phyloP scores from a whole-genome alignment of 768 basidiomycete genomes.

The Lactarius trivialis region DNA sequence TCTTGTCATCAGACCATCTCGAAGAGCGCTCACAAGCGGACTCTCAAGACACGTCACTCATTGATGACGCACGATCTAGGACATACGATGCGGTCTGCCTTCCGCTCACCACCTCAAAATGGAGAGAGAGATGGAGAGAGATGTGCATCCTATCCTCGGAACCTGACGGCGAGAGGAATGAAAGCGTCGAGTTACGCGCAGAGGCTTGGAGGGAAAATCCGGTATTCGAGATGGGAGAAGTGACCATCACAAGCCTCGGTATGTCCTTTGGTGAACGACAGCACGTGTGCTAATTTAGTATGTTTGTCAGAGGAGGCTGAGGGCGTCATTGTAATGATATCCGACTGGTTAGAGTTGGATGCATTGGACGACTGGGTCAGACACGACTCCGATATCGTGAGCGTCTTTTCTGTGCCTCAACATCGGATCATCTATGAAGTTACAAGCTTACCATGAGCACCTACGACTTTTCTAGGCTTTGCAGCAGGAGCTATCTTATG shows the following conservation, averaged over 20 bases:
- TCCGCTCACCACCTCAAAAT: conserved; percentile 83
- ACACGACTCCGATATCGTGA: conserved; percentile 91
- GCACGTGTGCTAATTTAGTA: neutral
- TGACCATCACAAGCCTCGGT: conserved; percentile 88
- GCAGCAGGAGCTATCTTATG: conserved; percentile 87
- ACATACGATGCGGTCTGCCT: conserved; percentile 74
- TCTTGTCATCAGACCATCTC: conserved; percentile 15
- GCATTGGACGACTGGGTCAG: conserved; percentile 89
- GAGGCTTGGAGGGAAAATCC: conserved; percentile 86
- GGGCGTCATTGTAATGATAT: conserved; percentile 65
- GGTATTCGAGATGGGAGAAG: conserved; percentile 73
- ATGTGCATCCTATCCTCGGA: conserved; percentile 72
- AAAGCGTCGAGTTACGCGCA: conserved; percentile 52
- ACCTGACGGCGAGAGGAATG: conserved; percentile 33
- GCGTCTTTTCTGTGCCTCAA: conserved; percentile 28
- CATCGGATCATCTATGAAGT: neutral
- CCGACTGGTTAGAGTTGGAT: conserved; percentile 95
- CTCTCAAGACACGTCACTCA: conserved; percentile 34
- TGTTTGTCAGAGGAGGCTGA: conserved; percentile 60
- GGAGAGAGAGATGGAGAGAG: conserved; percentile 81
- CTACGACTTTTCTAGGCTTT: conserved; percentile 55
- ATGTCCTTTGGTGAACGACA: conserved; percentile 29
- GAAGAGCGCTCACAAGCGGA: neutral
- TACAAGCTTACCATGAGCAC: neutral
- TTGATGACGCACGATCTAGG: conserved; percentile 47